Evolutionary conservation across 192 early-diverging fungal species (phyloP), one percentile per base, ranked within the genome.

Genomic region (Coemansia guatemalensis): DNA sequence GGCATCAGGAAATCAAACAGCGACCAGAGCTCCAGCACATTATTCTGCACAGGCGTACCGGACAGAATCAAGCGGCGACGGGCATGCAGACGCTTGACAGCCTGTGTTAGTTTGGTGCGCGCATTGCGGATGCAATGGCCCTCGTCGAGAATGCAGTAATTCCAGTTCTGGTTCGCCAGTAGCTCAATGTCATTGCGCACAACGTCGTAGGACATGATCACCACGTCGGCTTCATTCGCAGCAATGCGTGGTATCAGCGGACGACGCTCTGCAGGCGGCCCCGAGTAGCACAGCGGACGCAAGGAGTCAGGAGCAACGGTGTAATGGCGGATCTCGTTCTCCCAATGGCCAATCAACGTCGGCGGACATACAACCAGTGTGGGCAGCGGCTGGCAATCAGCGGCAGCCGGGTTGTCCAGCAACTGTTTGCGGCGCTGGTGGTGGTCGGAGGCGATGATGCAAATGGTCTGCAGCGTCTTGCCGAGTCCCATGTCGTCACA

Each of bases 401-500:
- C 86, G 5, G 86, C 77, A 21, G 61, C 64, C 2, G 80, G 82
- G 47, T 85, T 69, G 18, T 83, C 75, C 33, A 71, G 75, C 24
- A 84, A 88, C 56, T 85, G 80, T 48, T 83, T 71, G 7, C 81
- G 72, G 49, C 95, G 88, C 44, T 85, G 68, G 65, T 87, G 73
- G 60, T 98, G 95, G 76, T 98, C 93, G 64, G 91, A 88, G 0
- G 94, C 92, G 33, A 99, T 62, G 59, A 97, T 94, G 63, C 93
- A 95, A 58, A 99, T 97, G 27, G 95, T 91, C 69, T 99, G 97
- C 30, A 98, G 68, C 1, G 96, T 98, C 78, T 99, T 99, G 9
- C 97, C 97, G 22, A 99, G 76, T 22, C 97, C 97, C 97, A 98
- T 98, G 83, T 97, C 92, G 71, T 99, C 97, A 77, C 96, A 98